Evolutionary conservation across 2,329 filamentous ascomycete genomes (phyloP).

Genomic region (Alternaria burnsii): DNA sequence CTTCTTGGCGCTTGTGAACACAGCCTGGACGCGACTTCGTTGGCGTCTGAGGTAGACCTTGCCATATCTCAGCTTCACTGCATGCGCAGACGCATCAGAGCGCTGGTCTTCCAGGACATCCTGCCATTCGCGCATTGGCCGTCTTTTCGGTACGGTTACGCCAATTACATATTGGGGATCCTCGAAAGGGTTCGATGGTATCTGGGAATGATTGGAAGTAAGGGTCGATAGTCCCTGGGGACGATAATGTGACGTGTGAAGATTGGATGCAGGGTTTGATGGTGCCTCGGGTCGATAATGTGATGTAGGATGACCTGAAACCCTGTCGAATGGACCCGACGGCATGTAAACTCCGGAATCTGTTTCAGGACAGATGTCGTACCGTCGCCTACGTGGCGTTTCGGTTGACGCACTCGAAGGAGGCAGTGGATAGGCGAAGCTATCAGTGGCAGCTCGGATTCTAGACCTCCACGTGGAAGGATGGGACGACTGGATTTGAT

Average conservation of each 20-base stretch:
- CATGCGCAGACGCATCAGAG: neutral
- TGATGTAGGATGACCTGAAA: neutral
- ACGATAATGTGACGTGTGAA: neutral
- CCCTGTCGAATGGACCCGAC: neutral
- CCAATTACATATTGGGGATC: neutral
- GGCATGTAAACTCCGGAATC: constrained; percentile 1
- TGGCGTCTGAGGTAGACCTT: neutral
- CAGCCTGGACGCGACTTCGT: neutral
- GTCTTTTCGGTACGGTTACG: neutral
- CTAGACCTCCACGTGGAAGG: neutral
- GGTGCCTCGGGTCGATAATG: neutral
- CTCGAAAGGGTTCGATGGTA: constrained; percentile 1
- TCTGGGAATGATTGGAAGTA: neutral
- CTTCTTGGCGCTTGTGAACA: neutral
- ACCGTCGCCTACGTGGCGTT: neutral
- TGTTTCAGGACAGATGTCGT: neutral
- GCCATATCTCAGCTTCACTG: neutral
- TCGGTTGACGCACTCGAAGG: neutral
- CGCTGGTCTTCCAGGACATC: neutral
- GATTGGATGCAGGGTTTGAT: neutral
- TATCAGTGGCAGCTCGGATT: neutral
- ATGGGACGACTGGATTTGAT: neutral
- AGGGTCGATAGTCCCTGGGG: neutral
- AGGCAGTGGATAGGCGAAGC: neutral
- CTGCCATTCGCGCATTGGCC: neutral